Conservation (phyloP, 805 yeast genomes). For the Wickerhamiella alocasiicola region DNA sequence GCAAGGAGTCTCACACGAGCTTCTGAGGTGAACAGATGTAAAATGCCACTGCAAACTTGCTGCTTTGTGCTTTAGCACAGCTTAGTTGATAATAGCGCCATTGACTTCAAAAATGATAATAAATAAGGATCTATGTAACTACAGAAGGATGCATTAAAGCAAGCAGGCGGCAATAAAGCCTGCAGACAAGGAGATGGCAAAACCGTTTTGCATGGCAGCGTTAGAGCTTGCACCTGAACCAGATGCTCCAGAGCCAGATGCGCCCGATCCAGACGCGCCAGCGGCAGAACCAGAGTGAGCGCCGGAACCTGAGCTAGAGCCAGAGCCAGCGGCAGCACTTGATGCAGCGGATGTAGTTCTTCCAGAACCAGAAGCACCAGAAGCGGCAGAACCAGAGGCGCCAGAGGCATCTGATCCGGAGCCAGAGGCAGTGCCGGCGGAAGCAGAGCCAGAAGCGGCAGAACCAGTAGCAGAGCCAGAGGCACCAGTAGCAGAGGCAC, state of each 20-base stretch:
- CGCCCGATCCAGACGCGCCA: not conserved
- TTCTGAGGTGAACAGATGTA: too few species aligned
- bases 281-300: not conserved
- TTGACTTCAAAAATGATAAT: too few species aligned
- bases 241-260: too few species aligned
- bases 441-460: not conserved
- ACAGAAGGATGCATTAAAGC: too few species aligned
- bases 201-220: conserved; percentile 3
- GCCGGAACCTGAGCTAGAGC: not conserved
- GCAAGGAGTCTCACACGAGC: too few species aligned
- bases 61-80: too few species aligned
- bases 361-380: conserved; percentile 10
- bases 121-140: too few species aligned
- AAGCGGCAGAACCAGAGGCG: conserved; percentile 1
- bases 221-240: too few species aligned
- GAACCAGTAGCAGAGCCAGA: conserved; percentile 2
- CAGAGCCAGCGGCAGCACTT: too few species aligned
- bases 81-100: too few species aligned
- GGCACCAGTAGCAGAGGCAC: not conserved
- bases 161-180: not conserved
- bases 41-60: too few species aligned
- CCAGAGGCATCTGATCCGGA: conserved; percentile 1
- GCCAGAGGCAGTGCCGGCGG: conserved; percentile 7
- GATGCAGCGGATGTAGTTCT: conserved; percentile 7
- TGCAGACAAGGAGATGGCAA: conserved; percentile 5